Evolutionary conservation across 371 early-diverging fungal genomes (phyloP).

Genomic region (Gilbertella persicaria): DNA sequence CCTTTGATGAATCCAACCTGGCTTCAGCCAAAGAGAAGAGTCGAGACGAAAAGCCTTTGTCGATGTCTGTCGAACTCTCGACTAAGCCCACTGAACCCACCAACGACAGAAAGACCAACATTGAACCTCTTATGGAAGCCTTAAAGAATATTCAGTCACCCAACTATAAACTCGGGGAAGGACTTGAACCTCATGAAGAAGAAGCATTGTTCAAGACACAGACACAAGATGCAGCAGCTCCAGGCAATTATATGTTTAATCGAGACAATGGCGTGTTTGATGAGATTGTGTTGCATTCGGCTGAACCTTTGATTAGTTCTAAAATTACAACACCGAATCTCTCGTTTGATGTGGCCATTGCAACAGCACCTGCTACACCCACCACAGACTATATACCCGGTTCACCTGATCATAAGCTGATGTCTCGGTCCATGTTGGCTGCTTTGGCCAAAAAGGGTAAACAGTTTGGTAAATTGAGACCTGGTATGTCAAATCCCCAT

Average conservation of each 20-base stretch:
- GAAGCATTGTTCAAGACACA: slow-evolving; percentile 32
- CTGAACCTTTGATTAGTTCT: slow-evolving; percentile 40
- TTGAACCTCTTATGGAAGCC: slow-evolving; percentile 19
- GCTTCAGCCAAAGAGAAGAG: slow-evolving; percentile 21
- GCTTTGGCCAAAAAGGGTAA: slow-evolving; percentile 25
- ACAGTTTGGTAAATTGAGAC: slow-evolving; percentile 5
- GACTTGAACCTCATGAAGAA: slow-evolving; percentile 20
- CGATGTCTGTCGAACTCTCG: not conserved
- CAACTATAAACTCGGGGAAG: slow-evolving; percentile 23
- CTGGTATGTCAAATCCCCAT: slow-evolving; percentile 12
- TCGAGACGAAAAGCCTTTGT: slow-evolving; percentile 3
- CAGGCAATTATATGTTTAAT: slow-evolving; percentile 44
- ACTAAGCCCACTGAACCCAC: slow-evolving; percentile 1
- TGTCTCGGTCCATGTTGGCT: slow-evolving; percentile 34
- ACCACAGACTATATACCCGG: slow-evolving; percentile 12
- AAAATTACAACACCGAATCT: slow-evolving; percentile 48
- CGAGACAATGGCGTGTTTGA: slow-evolving; percentile 33
- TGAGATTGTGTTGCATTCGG: slow-evolving; percentile 33
- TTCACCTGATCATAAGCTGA: not conserved
- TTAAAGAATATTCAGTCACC: slow-evolving; percentile 21
- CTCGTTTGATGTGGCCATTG: slow-evolving; percentile 35
- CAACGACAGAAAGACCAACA: slow-evolving; percentile 3
- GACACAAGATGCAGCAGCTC: slow-evolving; percentile 43
- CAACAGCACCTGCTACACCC: slow-evolving; percentile 13
- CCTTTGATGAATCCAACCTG: slow-evolving; percentile 51